Base-by-base conservation (phyloP, 805 yeast species). In the Saccharomycopsis guyanensis region DNA sequence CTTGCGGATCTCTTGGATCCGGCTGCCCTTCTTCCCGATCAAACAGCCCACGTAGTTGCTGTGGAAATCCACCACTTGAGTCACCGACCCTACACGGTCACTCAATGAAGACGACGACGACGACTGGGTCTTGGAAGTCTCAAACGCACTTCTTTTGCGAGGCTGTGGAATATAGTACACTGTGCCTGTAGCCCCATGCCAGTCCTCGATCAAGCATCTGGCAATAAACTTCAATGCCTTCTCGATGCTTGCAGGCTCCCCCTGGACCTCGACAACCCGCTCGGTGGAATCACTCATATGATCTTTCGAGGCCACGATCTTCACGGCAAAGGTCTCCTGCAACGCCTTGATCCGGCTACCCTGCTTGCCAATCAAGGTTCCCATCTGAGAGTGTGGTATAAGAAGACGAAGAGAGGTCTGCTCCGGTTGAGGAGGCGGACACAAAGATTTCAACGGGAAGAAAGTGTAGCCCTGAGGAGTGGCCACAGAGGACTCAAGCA, bases 291-390 rank as follows among this genome's bases (percentile, higher is more conserved):
- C 81, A 7, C 85, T 84, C 49, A 88, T 72, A 59, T 79, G 82
- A 45, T 86, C 87, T 59, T 86, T 87, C 31, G 94, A 82, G 8
- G 95, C 95, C 46, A 86, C 87, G 76, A 88, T 83, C 59, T 83
- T 81, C 43, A 88, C 86, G 46, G 73, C 68, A 61, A 69, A 80
- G 27, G 65, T 66, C 50, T 78, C 81, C 66, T 85, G 93, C 50
- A 87, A 75, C 35, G 81, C 72, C 66, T 86, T 87, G 59, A 88
- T 88, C 59, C 88, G 74, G 10, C 71, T 66, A 44, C 96, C 96
- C 51, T 76, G 84, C 48, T 83, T 78, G 43, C 96, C 96, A 59
- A 88, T 87, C 39, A 88, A 74, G 6, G 94, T 80, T 34, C 96
- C 95, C 78, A 87, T 80, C 61, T 86, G 95, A 43, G 80, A 72